phyloP scores from a whole-genome alignment of 768 basidiomycete species.

The Suillus spraguei region DNA sequence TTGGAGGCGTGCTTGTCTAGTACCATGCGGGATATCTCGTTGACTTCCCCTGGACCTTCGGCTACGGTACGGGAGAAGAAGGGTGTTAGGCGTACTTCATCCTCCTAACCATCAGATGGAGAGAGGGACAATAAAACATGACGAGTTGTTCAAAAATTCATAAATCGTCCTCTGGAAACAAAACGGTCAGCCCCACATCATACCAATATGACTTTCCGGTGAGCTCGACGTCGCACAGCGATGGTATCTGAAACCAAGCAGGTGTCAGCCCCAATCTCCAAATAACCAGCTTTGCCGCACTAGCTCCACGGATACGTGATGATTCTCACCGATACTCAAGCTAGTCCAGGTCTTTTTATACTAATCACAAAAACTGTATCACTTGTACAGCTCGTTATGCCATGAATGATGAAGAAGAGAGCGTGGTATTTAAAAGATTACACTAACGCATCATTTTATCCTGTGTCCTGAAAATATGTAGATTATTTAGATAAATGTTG shows the following conservation, averaged over 20 bases:
- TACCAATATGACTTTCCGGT: not conserved
- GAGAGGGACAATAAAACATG: not conserved
- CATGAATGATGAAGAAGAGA: not conserved
- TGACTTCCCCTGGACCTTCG: slow-evolving; percentile 3
- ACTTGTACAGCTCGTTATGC: not conserved
- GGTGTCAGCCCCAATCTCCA: not conserved
- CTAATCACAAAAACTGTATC: not conserved
- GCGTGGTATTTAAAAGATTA: not conserved
- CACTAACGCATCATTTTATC: not conserved
- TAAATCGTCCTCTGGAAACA: not conserved
- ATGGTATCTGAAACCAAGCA: slow-evolving; percentile 4
- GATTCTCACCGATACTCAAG: not conserved
- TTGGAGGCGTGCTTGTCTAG: slow-evolving; percentile 2
- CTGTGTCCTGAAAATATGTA: not conserved
- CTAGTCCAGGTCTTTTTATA: not conserved
- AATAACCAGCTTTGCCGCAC: not conserved
- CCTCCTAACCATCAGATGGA: not conserved
- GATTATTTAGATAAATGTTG: not conserved
- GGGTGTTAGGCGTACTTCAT: not conserved
- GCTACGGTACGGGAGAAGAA: not conserved
- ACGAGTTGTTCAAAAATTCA: not conserved
- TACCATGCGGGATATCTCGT: not conserved
- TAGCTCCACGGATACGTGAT: not conserved
- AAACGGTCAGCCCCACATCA: not conserved
- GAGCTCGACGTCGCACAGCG: not conserved